Evolutionary conservation across 441 rosid species (phyloP), one percentile per base, ranked within the genome.

Genomic region (Mallotus japonicus): DNA sequence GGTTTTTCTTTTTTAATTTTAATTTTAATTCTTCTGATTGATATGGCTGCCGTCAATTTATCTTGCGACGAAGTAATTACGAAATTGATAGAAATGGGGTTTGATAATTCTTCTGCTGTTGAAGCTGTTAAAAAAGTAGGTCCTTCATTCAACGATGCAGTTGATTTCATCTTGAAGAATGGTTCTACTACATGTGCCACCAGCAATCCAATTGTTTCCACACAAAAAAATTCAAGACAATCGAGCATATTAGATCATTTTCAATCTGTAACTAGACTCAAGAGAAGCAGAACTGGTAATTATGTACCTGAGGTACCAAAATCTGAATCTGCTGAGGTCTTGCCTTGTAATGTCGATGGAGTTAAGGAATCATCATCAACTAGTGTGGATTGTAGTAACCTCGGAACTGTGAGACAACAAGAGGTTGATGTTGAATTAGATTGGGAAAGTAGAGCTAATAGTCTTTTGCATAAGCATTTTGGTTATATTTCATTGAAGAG

Each of bases 21-120:
- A 28, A 28, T 28, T 28, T 28, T 28, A 28, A 37, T 37, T 37
- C 40, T 37, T 37, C 6, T 37, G 6, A 37, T 37, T 9, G 73
- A 44, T 28, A 70, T 70, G 73, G 65, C 73, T 17, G 57, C 16
- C 0, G 11, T 32, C 37, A 60, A 11, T 70, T 17, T 73, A 62
- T 65, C 78, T 59, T 76, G 82, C 17, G 83, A 77, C 62, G 77
- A 83, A 73, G 83, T 71, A 40, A 59, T 83, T 73, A 80, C 71
- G 62, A 83, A 83, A 65, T 87, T 91, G 51, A 74, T 83, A 37
- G 90, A 88, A 75, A 92, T 92, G 96, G 95, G 97, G 58, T 93
- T 90, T 80, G 89, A 88, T 65, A 76, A 78, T 42, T 74, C 83
- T 58, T 80, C 73, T 70, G 87, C 83, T 42, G 19, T 71, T 49